Percentiles rank a stretch among this genome's conserved stretches.
These are phyloP conservation scores for Rhododendron williamsianum DNA, from an alignment of 148 eudicot species.

Conservation along the genomic window DNA sequence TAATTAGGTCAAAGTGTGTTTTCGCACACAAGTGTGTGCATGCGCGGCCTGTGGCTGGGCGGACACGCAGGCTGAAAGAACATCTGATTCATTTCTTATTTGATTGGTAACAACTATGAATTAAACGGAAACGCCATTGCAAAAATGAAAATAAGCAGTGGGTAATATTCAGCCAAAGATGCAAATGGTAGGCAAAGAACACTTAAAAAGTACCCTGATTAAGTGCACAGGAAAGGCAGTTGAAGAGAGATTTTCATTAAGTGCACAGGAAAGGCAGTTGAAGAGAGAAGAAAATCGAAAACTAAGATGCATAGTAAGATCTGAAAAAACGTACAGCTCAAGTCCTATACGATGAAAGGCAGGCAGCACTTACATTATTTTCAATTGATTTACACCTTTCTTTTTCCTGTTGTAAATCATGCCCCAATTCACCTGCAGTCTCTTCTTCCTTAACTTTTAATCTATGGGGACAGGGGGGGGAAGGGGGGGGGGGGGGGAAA, in stretches of 20 bases:
- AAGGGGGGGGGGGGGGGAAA: neutral
- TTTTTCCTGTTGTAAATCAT: constrained; percentile 44
- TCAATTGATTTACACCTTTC: constrained; percentile 42
- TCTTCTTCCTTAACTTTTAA: constrained; percentile 37
- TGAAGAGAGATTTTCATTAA: neutral
- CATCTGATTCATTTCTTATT: neutral
- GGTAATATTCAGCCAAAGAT: neutral
- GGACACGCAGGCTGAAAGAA: neutral
- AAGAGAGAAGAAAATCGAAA: neutral
- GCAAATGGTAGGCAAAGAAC: neutral
- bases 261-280: neutral
- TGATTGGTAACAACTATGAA: neutral
- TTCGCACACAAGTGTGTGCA: neutral
- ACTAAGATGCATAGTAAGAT: neutral
- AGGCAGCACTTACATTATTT: constrained; percentile 32
- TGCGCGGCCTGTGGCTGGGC: neutral
- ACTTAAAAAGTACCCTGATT: neutral
- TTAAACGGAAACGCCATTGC: neutral
- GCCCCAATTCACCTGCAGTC: constrained; percentile 25
- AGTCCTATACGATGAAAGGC: neutral
- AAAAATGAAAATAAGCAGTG: neutral
- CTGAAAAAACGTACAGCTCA: neutral
- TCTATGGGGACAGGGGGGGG: constrained; percentile 19
- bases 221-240: neutral
- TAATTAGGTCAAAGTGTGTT: neutral